Base-by-base conservation (phyloP, 2,329 filamentous ascomycete genomes). In the Raffaelea deltoideospora region DNA sequence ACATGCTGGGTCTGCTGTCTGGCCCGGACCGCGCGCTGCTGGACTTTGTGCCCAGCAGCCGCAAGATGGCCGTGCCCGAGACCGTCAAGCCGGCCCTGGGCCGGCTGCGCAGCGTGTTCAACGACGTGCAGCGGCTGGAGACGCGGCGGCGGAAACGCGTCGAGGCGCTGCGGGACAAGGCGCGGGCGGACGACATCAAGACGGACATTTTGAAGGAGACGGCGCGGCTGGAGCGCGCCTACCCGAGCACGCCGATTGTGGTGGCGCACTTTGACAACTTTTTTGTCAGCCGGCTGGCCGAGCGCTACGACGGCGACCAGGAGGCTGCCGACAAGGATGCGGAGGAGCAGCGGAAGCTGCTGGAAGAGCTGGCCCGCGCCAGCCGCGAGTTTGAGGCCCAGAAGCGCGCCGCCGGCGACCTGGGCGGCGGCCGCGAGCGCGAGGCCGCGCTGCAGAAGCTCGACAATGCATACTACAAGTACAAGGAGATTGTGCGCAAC, bases 401-500 rank as follows among this genome's bases (percentile, higher is more conserved):
- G 47, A 71, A 82, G 45, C 72, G 77, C 4, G 69, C 69, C 32
- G 63, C 85, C 45, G 55, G 59, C 43, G 81, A 64, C n/a, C 65
- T 65, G 24, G 23, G 42, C 14, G 68, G 69, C 33, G 64, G 85
- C 46, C 56, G 59, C 41, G 86, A 93, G 51, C 75, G 90, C 13
- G 88, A 96, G 53, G 72, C 80, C 46, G 86, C 85, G 0, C 60
- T 98, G 34, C 90, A 98, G 56, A 76, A 72, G 43, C 64, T 98
- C 10, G 88, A 96, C 55, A 86, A 82, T 44, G 88, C 85, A 1
- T 96, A 93, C 53, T 76, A 86, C 56, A 92, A 88, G 58, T 96
- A 96, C 63, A 94, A 94, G 59, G 88, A 98, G 54, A 84, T 96
- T 39, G 76, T 94, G 39, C 83, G 74, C 45, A 94, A 96, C 51